Percentiles rank a stretch among this genome's conserved stretches.
phyloP scores from a whole-genome alignment of 805 yeast species.

The Nakazawaea pomicola region DNA sequence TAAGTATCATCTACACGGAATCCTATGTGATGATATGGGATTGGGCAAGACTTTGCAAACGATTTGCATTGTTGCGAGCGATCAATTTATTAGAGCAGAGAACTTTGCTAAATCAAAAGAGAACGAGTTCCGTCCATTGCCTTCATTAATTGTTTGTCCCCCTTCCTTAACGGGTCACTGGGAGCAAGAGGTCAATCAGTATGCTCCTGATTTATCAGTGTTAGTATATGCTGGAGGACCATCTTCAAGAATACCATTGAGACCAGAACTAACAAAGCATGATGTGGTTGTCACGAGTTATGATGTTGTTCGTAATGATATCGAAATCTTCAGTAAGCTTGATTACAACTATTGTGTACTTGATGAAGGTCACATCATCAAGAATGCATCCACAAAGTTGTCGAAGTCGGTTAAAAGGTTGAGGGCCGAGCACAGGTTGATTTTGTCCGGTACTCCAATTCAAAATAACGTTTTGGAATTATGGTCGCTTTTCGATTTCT shows the following conservation, averaged over 20 bases:
- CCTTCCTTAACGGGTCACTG: constrained; percentile 98
- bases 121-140: constrained; percentile 66
- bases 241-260: constrained; percentile 51
- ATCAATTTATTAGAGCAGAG: constrained; percentile 80
- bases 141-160: constrained; percentile 89
- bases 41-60: constrained; percentile 96
- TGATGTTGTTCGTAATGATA: constrained; percentile 94
- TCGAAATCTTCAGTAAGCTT: constrained; percentile 49
- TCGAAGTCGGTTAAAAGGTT: constrained; percentile 83
- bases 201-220: constrained; percentile 81
- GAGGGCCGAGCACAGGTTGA: constrained; percentile 82
- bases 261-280: constrained; percentile 45
- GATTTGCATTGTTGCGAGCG: constrained; percentile 94
- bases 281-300: constrained; percentile 93
- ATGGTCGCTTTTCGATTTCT: constrained; percentile 95
- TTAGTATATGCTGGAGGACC: constrained; percentile 95
- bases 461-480: constrained; percentile 94
- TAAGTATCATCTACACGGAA: constrained; percentile 93
- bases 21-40: constrained; percentile 99
- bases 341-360: constrained; percentile 91
- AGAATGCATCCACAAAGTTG: constrained; percentile 82
- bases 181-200: constrained; percentile 91
- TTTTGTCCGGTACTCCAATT: constrained; percentile 95
- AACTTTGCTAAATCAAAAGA: constrained; percentile 57
- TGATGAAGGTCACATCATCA: constrained; percentile 97